A percentile compares a stretch with the other conserved stretches of the same genome.
These are phyloP conservation scores for Puccinellia tenuiflora DNA, from an alignment of 176 grass and related monocot species.

Conservation along the genomic window DNA sequence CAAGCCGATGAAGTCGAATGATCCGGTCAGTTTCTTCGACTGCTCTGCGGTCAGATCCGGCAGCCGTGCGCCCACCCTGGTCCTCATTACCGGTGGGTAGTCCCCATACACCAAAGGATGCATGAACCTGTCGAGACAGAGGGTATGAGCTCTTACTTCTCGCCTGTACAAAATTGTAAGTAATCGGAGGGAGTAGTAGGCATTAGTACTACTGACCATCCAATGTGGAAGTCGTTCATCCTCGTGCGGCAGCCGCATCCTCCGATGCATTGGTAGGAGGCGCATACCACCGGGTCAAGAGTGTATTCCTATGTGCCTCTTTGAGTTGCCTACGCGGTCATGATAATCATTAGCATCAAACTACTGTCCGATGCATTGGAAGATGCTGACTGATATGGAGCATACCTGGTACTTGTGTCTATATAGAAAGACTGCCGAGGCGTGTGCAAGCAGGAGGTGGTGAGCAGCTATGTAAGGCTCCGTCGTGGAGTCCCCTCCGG, in stretches of 20 bases:
- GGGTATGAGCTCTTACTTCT: not conserved
- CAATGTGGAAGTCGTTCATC: conserved; percentile 64
- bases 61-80: conserved; percentile 40
- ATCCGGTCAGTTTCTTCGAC: conserved; percentile 30
- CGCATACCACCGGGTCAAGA: conserved; percentile 53
- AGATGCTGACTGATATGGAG: not conserved
- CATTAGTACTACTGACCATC: conserved; percentile 45
- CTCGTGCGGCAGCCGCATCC: conserved; percentile 50
- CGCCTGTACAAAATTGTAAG: not conserved
- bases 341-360: no score
- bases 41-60: conserved; percentile 32
- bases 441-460: conserved; percentile 43
- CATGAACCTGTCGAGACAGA: conserved; percentile 38
- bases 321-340: conserved; percentile 32
- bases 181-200: no score
- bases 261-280: conserved; percentile 21
- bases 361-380: no score
- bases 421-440: conserved; percentile 43
- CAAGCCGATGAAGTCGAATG: conserved; percentile 79
- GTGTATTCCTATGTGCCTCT: conserved; percentile 64
- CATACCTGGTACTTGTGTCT: conserved; percentile 39
- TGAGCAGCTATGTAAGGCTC: conserved; percentile 52
- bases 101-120: conserved; percentile 56
- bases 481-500: conserved; percentile 53
- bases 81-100: conserved; percentile 60